Base-by-base conservation (phyloP, 306 rosid genomes). In the Mucuna pruriens region DNA sequence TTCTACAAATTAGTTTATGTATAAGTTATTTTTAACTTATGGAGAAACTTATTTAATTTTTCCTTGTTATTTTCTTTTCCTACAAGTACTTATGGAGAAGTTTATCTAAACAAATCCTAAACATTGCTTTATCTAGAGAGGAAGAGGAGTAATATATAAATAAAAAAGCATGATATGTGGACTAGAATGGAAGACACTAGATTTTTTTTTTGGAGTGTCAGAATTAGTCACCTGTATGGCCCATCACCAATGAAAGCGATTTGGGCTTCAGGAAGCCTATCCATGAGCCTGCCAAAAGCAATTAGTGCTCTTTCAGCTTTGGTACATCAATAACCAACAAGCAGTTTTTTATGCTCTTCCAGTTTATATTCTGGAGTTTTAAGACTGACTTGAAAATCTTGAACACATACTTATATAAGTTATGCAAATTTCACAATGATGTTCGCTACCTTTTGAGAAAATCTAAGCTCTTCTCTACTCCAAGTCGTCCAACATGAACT, bases 381-480 rank as follows among this genome's bases (percentile, higher is more conserved):
- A 38, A 39, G 75, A 54, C 12, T 38, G 23, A 12, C 6, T 22
- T 7, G 22, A 19, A 63, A 60, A 74, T 44, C 55, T 19, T 66
- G 64, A 75, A 44, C 33, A 13, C 19, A 70, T 57, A 25, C 61
- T 58, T 57, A 26, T 57, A 17, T 26, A 55, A 17, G 46, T 12
- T 16, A 52, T 68, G 61, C 5, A 71, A 75, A 62, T 44, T 52
- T 66, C 29, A 74, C 34, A 63, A 75, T 83, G 20, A 83, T 77
- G 52, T 76, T 48, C 13, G 13, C 13, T 83, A 95, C 99, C 98
- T 87, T 85, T 90, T 95, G 71, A 91, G 90, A 80, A 93, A 96
- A 79, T 94, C 98, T 86, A 96, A 88, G 77, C 98, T 96, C 91
- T 96, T 96, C 89, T 96, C 99, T 22, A 93, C 96, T 81, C 99